Base-by-base conservation (phyloP, 805 yeast genomes). In the Geotrichum ghanense region DNA sequence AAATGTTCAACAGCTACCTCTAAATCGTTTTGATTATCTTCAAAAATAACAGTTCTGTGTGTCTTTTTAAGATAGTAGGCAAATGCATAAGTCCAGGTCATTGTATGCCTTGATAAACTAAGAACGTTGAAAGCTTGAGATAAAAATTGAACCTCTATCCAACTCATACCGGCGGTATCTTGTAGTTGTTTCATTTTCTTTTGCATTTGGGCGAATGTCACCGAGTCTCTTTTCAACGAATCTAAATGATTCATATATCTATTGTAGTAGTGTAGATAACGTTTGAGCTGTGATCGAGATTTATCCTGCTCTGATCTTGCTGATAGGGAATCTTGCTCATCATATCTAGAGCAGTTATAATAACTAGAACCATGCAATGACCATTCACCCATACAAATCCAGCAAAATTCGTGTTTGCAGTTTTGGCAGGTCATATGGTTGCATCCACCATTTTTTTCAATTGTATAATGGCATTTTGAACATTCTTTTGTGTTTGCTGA, bases 401-500 rank as follows among this genome's bases (percentile, higher is more conserved):
- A 92, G 63, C 98, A 92, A 59, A 88, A 92, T 60, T 89, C 85
- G 60, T 76, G 65, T 10, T 62, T 59, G 62, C 98, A 92, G 49
- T 78, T 80, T 2, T 75, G 69, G 62, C 98, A 92, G 1, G 79
- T 74, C 95, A 92, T 90, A 65, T 92, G 98, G 64, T 90, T 90
- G 66, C 98, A 92, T 0, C 98, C 98, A 20, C 97, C 97, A 59
- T 83, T 83, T 57, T 90, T 88, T 60, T 92, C 97, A 51, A 90
- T 92, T 23, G 78, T 69, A 1, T 87, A 68, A 7, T 68, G 67
- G 67, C 98, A 92, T 57, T 76, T 76, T 0, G 96, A 95, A 62
- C 98, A 92, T 41, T 76, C 75, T 54, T 86, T 81, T 1, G 98
- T 87, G 61, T 90, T 81, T 2, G 83, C 78, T 2, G 78, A 71